Evolutionary conservation across 2,329 filamentous ascomycete species (phyloP).

Genomic region (Helotiales sp.): DNA sequence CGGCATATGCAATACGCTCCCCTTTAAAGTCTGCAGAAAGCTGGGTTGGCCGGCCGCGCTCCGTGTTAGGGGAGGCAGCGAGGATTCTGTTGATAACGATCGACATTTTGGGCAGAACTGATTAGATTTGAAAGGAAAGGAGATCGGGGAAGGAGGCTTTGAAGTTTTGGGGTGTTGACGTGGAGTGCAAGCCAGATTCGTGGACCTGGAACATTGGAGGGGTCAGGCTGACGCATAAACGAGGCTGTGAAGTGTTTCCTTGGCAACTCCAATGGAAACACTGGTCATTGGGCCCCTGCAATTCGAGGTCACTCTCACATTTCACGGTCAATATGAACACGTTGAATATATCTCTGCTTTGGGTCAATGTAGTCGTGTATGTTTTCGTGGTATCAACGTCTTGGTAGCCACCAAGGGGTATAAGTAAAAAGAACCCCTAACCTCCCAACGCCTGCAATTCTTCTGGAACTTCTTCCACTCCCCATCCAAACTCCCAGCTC

Average conservation of each 20-base stretch:
- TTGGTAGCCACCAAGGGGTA: slow-evolving; percentile 24
- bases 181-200: background rate
- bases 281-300: too few species aligned
- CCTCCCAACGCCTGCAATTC: background rate
- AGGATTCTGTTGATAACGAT: slow-evolving; percentile 69
- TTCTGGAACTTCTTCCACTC: slow-evolving; percentile 15
- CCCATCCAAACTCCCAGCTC: slow-evolving; percentile 19
- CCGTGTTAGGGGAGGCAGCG: slow-evolving; percentile 81
- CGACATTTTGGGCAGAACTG: slow-evolving; percentile 37
- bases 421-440: slow-evolving; percentile 20
- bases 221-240: slow-evolving; percentile 16
- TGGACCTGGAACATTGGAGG: slow-evolving; percentile 4
- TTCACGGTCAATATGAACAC: background rate
- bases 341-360: background rate
- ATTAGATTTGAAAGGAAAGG: background rate
- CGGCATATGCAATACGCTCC: slow-evolving; percentile 88
- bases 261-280: background rate
- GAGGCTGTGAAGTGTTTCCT: background rate
- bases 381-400: background rate
- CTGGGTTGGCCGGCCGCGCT: slow-evolving; percentile 83
- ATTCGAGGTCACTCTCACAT: background rate
- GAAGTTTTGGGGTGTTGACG: background rate
- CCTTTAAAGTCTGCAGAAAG: slow-evolving; percentile 87
- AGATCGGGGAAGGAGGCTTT: background rate
- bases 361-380: background rate